Base-by-base conservation (phyloP, 169 alveolate genomes). In the Sarcocystis neurona region DNA sequence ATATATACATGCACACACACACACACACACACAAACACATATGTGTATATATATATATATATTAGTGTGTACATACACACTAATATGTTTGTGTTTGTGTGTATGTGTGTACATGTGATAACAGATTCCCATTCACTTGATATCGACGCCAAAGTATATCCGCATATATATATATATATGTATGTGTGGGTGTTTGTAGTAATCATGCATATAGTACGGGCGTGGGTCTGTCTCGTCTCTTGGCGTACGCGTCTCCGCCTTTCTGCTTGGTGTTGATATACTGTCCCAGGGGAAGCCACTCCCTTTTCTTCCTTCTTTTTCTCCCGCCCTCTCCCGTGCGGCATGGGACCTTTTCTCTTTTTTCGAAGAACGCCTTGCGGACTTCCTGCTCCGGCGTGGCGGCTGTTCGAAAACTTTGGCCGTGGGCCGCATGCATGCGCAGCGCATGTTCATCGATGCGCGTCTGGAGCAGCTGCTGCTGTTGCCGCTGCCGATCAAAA, bases 181-280 rank as follows among this genome's bases (percentile, higher is more conserved):
- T n/a, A n/a, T n/a, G n/a, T n/a, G n/a, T n/a, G n/a, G n/a, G n/a
- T n/a, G n/a, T n/a, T n/a, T n/a, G n/a, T n/a, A n/a, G n/a, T n/a
- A n/a, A n/a, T n/a, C n/a, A n/a, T n/a, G n/a, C n/a, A n/a, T n/a
- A n/a, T n/a, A n/a, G n/a, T n/a, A n/a, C n/a, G n/a, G n/a, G n/a
- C n/a, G n/a, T n/a, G 34, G 95, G 94, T 5, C 92, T 66, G 50
- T 93, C 95, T 12, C 80, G 93, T 43, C 72, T 66, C 58, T 82
- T 90, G 0, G 95, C 95, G 82, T 92, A 94, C 15, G 91, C 85
- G 30, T 94, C 95, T 0, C 96, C 96, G 0, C 96, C 96, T 91
- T 93, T 94, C 72, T 93, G 92, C 92, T 93, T 91, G 50, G 79
- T 37, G 56, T 88, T 92, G 0, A 90, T 47, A 79, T 91, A 94